Percentiles rank a stretch among this genome's conserved stretches.
Evolutionary conservation across 164 flowering plant species (phyloP).

Genomic region (Magnolia officinalis): DNA sequence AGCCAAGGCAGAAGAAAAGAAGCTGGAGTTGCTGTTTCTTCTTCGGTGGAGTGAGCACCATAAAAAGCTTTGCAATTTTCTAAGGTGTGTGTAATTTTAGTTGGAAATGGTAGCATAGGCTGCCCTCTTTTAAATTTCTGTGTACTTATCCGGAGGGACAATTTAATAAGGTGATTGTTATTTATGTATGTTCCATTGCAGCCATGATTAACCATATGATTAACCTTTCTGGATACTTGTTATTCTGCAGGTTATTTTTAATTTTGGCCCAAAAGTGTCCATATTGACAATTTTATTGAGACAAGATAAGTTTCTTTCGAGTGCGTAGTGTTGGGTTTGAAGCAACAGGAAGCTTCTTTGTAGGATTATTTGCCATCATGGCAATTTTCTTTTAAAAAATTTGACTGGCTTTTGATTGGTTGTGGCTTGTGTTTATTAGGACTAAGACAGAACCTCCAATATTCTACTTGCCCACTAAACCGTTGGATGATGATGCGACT

Average conservation of each 20-base stretch:
- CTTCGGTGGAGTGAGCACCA: conserved; percentile 97
- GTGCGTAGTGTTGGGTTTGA: conserved; percentile 49
- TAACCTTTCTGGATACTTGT: neutral
- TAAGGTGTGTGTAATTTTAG: conserved; percentile 46
- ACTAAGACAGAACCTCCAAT: conserved; percentile 88
- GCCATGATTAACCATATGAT: neutral
- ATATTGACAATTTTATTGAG: conserved; percentile 93
- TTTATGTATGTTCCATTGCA: neutral
- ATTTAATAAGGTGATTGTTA: neutral
- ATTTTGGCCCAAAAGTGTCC: conserved; percentile 96
- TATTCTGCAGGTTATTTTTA: conserved; percentile 90
- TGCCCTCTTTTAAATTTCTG: neutral
- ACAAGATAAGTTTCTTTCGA: conserved; percentile 97
- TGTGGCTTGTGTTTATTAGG: conserved; percentile 42
- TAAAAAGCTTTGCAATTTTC: conserved; percentile 76
- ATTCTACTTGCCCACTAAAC: conserved; percentile 64
- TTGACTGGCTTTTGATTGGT: conserved; percentile 20
- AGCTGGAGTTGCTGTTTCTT: conserved; percentile 92
- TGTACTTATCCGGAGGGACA: neutral
- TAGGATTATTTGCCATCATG: neutral
- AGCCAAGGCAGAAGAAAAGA: conserved; percentile 98
- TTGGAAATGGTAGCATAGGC: neutral
- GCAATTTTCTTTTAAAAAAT: conserved; percentile 3
- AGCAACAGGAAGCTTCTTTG: conserved; percentile 30
- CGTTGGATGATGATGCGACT: conserved; percentile 63